Conservation (phyloP, 140 eudicot genomes). For the Erigeron philadelphicus region DNA sequence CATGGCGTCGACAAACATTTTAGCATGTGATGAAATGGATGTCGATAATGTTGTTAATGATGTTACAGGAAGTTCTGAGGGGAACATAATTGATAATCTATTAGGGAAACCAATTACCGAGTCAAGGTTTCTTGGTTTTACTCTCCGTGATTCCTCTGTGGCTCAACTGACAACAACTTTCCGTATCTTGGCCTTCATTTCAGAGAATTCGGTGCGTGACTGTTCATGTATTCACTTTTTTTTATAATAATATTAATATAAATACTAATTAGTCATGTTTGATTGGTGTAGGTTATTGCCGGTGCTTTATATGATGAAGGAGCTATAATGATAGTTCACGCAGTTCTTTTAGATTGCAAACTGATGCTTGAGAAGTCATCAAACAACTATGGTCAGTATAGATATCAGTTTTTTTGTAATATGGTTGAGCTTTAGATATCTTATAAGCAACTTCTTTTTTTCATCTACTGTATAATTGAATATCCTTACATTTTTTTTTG, state of each 20-base stretch:
- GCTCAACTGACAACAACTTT: constrained; percentile 90
- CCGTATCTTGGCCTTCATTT: constrained; percentile 76
- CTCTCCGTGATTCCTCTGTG: constrained; percentile 86
- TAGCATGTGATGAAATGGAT: constrained; percentile 82
- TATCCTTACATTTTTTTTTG: neutral
- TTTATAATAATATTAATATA: neutral
- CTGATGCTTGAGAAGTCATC: constrained; percentile 95
- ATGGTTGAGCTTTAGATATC: constrained; percentile 1
- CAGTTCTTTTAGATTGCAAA: constrained; percentile 69
- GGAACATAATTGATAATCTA: constrained; percentile 70
- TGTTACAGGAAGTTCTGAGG: constrained; percentile 64
- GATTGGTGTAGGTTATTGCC: constrained; percentile 56
- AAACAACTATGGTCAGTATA: constrained; percentile 78
- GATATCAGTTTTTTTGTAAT: neutral
- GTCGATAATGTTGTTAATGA: constrained; percentile 80
- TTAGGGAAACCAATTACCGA: constrained; percentile 89
- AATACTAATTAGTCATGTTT: constrained; percentile 21
- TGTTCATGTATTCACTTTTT: neutral
- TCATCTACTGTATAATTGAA: neutral
- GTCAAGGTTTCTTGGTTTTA: constrained; percentile 70
- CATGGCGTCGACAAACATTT: constrained; percentile 67
- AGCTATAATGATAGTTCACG: constrained; percentile 86
- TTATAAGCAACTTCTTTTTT: neutral
- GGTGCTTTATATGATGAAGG: constrained; percentile 94
- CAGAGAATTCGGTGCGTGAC: constrained; percentile 70